These are phyloP conservation scores for Zychaea mexicana DNA, from an alignment of 371 early-diverging fungal genomes.

Conservation along the genomic window DNA sequence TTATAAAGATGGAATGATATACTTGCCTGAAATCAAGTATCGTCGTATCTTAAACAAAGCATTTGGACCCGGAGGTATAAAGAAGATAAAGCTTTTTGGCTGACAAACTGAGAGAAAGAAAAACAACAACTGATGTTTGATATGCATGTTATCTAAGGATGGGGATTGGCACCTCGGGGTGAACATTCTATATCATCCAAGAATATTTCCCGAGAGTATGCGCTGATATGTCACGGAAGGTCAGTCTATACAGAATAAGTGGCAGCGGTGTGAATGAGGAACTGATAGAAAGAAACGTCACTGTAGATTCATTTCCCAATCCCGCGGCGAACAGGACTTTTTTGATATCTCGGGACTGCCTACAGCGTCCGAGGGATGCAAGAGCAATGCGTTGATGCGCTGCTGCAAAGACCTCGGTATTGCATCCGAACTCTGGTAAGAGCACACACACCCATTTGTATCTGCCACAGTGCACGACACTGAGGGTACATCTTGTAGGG, in stretches of 20 bases:
- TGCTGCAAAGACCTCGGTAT: slow-evolving; percentile 98
- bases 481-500: slow-evolving; percentile 44
- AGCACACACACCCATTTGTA: neutral
- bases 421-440: slow-evolving; percentile 89
- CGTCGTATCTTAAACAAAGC: slow-evolving; percentile 91
- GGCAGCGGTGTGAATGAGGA: too few species aligned
- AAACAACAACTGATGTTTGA: neutral
- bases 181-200: slow-evolving; percentile 81
- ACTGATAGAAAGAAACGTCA: neutral
- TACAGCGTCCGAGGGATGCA: slow-evolving; percentile 92
- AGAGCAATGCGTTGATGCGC: slow-evolving; percentile 93
- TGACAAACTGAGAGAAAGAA: too few species aligned
- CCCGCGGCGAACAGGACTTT: slow-evolving; percentile 96
- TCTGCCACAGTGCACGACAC: neutral
- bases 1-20: slow-evolving; percentile 91
- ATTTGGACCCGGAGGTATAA: slow-evolving; percentile 91
- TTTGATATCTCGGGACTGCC: slow-evolving; percentile 76
- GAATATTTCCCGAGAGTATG: slow-evolving; percentile 91
- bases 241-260: slow-evolving; percentile 27
- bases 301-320: slow-evolving; percentile 75
- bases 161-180: slow-evolving; percentile 92
- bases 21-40: slow-evolving; percentile 97
- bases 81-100: slow-evolving; percentile 48
- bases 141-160: slow-evolving; percentile 40
- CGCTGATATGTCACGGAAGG: slow-evolving; percentile 85